Conservation (phyloP, 208 protist genomes). For the Naegleria gruberi region DNA sequence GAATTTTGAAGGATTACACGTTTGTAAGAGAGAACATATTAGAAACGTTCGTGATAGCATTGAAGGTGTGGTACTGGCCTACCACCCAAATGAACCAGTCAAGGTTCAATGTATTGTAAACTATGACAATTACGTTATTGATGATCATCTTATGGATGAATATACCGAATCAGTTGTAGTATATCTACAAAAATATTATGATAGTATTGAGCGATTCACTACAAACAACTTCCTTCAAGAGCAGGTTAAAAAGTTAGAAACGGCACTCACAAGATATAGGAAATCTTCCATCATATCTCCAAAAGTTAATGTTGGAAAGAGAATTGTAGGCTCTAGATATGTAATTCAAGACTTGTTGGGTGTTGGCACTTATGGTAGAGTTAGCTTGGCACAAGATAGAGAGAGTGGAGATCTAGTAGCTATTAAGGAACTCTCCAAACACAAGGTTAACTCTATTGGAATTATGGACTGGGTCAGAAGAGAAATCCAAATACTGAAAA, state of each 20-base stretch:
- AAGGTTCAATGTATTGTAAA: constrained; percentile 4
- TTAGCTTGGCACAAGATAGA: background rate
- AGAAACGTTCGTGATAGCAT: background rate
- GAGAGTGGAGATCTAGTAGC: background rate
- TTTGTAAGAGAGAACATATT: background rate
- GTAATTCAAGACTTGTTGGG: background rate
- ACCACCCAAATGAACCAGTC: background rate
- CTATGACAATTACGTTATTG: background rate
- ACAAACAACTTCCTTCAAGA: background rate
- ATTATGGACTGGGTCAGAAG: background rate
- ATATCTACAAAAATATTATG: background rate
- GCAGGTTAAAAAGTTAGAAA: background rate
- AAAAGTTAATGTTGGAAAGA: background rate
- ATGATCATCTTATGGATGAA: background rate
- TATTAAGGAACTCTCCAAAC: background rate
- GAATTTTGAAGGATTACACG: background rate
- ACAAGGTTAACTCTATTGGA: background rate
- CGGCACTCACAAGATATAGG: background rate
- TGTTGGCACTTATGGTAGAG: background rate
- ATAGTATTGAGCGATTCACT: background rate
- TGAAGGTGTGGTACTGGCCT: background rate
- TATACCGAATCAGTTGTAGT: background rate
- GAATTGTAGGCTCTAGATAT: constrained; percentile 5
- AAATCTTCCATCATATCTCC: background rate
- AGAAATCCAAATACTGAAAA: background rate